phyloP scores from a whole-genome alignment of 495 filamentous ascomycete genomes.

The Achaetomiella virescens region DNA sequence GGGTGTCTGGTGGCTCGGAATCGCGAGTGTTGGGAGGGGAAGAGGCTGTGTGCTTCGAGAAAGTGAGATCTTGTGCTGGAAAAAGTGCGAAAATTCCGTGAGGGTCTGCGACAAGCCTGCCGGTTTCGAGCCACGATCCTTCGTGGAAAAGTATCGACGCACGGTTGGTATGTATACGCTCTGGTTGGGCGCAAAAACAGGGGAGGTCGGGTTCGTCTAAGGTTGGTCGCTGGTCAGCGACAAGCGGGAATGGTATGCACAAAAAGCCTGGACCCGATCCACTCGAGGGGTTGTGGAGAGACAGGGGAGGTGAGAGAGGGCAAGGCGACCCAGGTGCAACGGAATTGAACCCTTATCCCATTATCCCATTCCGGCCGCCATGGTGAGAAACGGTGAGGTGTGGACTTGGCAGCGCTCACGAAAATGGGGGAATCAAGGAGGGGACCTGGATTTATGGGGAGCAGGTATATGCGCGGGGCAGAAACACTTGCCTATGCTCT shows the following conservation, averaged over 20 bases:
- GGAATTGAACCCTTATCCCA: slow-evolving; percentile 18
- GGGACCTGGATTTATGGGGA: slow-evolving; percentile 7
- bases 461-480: not conserved
- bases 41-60: not conserved
- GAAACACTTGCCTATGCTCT: slow-evolving; percentile 10
- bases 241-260: slow-evolving; percentile 13
- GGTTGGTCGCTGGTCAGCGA: slow-evolving; percentile 20
- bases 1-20: slow-evolving; percentile 6
- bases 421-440: not conserved
- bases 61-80: not conserved
- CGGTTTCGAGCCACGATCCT: not conserved
- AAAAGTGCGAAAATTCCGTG: not conserved
- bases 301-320: slow-evolving; percentile 7
- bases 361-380: slow-evolving; percentile 23
- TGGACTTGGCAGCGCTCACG: not conserved
- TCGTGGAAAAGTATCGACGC: slow-evolving; percentile 4
- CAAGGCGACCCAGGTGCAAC: slow-evolving; percentile 12
- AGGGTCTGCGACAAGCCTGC: not conserved
- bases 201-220: slow-evolving; percentile 8
- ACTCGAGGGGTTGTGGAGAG: slow-evolving; percentile 16
- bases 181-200: slow-evolving; percentile 16
- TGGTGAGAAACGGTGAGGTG: slow-evolving; percentile 11
- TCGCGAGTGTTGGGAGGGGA: not conserved
- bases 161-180: slow-evolving; percentile 1
- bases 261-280: slow-evolving; percentile 20